A percentile compares a stretch with the other conserved stretches of the same genome.
These are phyloP conservation scores for Fagopyrum tataricum DNA, from an alignment of 148 eudicot species.

Conservation along the genomic window DNA sequence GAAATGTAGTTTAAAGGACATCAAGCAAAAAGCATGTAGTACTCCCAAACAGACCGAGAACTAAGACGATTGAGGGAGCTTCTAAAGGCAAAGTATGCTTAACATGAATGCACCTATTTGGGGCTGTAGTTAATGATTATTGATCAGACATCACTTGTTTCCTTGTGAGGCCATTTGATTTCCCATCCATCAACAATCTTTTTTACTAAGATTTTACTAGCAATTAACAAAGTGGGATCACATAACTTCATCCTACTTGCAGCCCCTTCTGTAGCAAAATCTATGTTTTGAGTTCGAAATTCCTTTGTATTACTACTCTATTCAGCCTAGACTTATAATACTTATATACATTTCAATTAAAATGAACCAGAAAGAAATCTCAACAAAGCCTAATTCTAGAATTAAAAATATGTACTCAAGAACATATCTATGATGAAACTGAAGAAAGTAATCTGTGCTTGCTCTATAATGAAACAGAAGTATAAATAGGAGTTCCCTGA, in stretches of 20 bases:
- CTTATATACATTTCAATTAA: no score
- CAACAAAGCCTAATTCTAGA: no score
- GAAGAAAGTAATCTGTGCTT: background rate
- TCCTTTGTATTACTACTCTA: background rate
- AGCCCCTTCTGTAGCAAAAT: background rate
- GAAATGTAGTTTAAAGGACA: slow-evolving; percentile 3
- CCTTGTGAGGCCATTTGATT: background rate
- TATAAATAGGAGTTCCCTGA: background rate
- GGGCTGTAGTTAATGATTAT: background rate
- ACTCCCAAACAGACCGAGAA: background rate
- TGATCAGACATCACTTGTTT: background rate
- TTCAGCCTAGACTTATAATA: no score
- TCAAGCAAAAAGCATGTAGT: background rate
- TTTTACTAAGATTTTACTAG: background rate
- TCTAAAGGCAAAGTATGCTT: background rate
- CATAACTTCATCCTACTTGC: background rate
- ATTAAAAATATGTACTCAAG: background rate
- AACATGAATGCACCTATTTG: background rate
- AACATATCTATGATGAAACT: background rate
- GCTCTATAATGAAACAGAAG: background rate
- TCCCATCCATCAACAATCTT: background rate
- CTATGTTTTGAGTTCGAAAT: background rate
- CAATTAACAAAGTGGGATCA: background rate
- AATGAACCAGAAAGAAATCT: background rate
- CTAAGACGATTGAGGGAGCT: background rate